phyloP scores from a whole-genome alignment of 495 filamentous ascomycete species.

The Clavariopsis aquatica region DNA sequence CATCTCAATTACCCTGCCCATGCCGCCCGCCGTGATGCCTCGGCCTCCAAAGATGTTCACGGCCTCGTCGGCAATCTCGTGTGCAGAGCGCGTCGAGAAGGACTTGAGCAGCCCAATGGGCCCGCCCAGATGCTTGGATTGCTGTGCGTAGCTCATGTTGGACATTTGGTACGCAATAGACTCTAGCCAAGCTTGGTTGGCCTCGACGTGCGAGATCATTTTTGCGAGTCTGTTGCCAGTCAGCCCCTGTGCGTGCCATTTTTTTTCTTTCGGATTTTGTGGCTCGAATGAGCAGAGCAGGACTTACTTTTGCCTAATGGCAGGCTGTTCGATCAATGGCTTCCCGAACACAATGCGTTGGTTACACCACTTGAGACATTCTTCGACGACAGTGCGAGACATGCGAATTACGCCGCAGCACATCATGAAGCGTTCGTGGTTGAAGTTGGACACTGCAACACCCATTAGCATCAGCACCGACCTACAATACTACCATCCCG shows the following conservation, averaged over 20 bases:
- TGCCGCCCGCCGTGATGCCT: conserved; percentile 77
- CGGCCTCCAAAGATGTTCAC: conserved; percentile 87
- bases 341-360: conserved; percentile 86
- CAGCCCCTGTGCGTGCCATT: neutral
- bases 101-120: conserved; percentile 85
- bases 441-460: conserved; percentile 44
- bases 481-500: too few species aligned
- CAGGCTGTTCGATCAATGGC: conserved; percentile 77
- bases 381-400: conserved; percentile 71
- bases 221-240: conserved; percentile 61
- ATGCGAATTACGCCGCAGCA: conserved; percentile 62
- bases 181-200: conserved; percentile 85
- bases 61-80: conserved; percentile 79
- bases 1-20: conserved; percentile 78
- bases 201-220: conserved; percentile 81
- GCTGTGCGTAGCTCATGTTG: conserved; percentile 77
- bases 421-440: conserved; percentile 47
- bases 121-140: conserved; percentile 72
- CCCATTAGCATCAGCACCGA: neutral
- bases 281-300: neutral
- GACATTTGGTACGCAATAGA: conserved; percentile 85
- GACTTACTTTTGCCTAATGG: conserved; percentile 75
- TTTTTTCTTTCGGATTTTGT: too few species aligned
- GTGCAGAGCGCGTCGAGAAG: conserved; percentile 69
- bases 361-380: conserved; percentile 87